Evolutionary conservation across 805 yeast genomes (phyloP).

Genomic region (Jamesozyma rosinii): DNA sequence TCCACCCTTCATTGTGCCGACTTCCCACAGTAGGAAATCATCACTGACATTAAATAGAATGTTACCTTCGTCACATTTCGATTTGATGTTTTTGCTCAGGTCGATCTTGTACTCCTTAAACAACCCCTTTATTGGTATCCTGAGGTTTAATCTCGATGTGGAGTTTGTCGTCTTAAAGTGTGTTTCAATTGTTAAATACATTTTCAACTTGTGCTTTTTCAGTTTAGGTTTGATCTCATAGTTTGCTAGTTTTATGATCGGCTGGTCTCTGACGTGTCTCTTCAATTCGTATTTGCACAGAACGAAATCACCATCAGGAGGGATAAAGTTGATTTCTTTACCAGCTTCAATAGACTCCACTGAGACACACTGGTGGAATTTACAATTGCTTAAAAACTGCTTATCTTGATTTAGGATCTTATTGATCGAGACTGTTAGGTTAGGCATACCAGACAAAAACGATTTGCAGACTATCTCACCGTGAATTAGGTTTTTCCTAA

Average conservation of each 20-base stretch:
- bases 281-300: constrained; percentile 36
- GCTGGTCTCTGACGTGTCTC: constrained; percentile 30
- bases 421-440: constrained; percentile 64
- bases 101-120: constrained; percentile 36
- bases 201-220: constrained; percentile 20
- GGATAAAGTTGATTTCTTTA: constrained; percentile 58
- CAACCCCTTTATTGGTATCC: constrained; percentile 25
- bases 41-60: constrained; percentile 65
- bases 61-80: constrained; percentile 61
- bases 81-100: constrained; percentile 46
- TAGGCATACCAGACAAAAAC: constrained; percentile 86
- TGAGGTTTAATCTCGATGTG: constrained; percentile 27
- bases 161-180: constrained; percentile 30
- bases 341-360: constrained; percentile 51
- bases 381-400: constrained; percentile 51
- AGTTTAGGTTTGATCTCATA: constrained; percentile 21
- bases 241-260: constrained; percentile 29
- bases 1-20: constrained; percentile 46
- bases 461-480: constrained; percentile 70
- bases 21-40: constrained; percentile 62
- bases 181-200: constrained; percentile 20
- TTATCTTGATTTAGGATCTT: constrained; percentile 42
- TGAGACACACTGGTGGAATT: constrained; percentile 84
- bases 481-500: constrained; percentile 55
- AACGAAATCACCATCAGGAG: constrained; percentile 83